phyloP scores from a whole-genome alignment of 1,139 yeast genomes.

The Petasospora rhodanensis region DNA sequence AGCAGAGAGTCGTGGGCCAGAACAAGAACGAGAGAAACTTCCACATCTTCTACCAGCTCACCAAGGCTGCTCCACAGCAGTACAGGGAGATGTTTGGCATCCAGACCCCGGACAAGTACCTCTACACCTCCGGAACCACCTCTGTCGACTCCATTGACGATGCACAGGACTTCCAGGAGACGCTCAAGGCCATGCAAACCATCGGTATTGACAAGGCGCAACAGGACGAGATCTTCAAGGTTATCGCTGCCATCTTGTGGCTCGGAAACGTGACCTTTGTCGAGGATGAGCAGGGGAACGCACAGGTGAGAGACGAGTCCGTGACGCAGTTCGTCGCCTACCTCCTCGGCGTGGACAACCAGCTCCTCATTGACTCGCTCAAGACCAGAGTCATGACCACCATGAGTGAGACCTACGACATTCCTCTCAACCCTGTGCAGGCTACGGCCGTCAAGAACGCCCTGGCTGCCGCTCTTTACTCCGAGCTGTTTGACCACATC shows the following conservation, averaged over 20 bases:
- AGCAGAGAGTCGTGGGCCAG: conserved; percentile 93
- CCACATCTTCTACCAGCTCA: conserved; percentile 94
- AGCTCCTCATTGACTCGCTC: conserved; percentile 60
- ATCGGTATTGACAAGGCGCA: conserved; percentile 81
- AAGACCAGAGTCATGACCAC: conserved; percentile 87
- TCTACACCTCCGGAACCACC: conserved; percentile 86
- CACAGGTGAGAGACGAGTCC: conserved; percentile 73
- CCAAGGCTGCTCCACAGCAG: conserved; percentile 83
- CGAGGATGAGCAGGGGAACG: conserved; percentile 86
- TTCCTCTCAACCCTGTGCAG: conserved; percentile 86
- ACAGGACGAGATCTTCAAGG: conserved; percentile 85
- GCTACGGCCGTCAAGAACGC: conserved; percentile 96
- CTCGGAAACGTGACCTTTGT: conserved; percentile 85
- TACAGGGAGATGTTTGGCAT: conserved; percentile 84
- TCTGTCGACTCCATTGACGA: conserved; percentile 87
- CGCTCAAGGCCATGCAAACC: conserved; percentile 78
- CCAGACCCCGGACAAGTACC: conserved; percentile 88
- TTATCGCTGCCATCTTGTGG: conserved; percentile 87
- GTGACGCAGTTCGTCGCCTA: conserved; percentile 95
- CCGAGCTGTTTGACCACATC: conserved; percentile 93
- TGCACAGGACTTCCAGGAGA: conserved; percentile 68
- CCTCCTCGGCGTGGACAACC: conserved; percentile 74
- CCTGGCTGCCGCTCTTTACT: conserved; percentile 89
- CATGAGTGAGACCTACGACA: conserved; percentile 86
- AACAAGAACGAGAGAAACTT: conserved; percentile 90